Base-by-base conservation (phyloP, 768 basidiomycete species). In the Boletus vermiculosoides region DNA sequence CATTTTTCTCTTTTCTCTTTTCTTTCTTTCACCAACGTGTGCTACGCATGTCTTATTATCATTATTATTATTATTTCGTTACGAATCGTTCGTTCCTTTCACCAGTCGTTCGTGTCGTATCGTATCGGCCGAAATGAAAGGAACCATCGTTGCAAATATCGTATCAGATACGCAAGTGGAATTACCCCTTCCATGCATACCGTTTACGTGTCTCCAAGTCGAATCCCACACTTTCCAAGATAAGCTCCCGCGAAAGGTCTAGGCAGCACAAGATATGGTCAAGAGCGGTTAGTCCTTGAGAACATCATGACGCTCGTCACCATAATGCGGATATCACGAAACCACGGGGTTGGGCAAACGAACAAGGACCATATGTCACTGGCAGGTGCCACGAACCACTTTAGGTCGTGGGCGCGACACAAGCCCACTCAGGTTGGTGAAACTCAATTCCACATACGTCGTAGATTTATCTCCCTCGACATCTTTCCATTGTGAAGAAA, bases 161-260 rank as follows among this genome's bases (percentile, higher is more conserved):
- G 45, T 36, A 18, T 40, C 30, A 12, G 20, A 15, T 31, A 33
- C 56, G n/a, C 40, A 16, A 5, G 42, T 20, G 16, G 42, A 22
- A 22, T 45, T 15, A 0, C 34, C 41, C 55, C 48, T 45, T 45
- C 40, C 9, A 40, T n/a, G 15, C 39, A 28, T 11, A 40, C 30
- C 47, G 37, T 47, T 53, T 56, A 46, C 60, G 46, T 50, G 58
- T 60, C 58, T 40, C 57, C 52, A 28, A 23, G 15, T 28, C 50
- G n/a, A 37, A 16, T 54, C 55, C 11, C 52, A 45, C 45, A 20
- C 16, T 30, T 28, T 33, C 39, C 44, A 28, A 50, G 11, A n/a
- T 18, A n/a, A 22, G 34, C 45, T 45, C 22, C n/a, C 37, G 52
- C 52, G 50, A 51, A 49, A 16, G 47, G 37, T 18, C 46, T 41